Conservation (phyloP, 805 yeast genomes). For the Cyberlindnera xylosilytica region DNA sequence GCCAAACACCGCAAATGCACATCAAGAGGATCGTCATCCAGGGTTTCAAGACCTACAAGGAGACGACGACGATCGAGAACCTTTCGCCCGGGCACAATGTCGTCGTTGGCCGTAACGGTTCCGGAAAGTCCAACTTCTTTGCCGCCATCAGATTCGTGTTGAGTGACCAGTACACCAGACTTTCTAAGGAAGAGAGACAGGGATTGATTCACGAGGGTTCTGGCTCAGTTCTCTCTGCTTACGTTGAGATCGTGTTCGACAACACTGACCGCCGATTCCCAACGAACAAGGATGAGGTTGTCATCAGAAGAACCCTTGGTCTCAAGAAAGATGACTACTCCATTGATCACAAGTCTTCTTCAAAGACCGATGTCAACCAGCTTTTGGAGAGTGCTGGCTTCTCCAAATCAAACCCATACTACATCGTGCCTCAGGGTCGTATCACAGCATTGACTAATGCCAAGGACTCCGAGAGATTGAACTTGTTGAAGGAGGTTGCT, state of each 20-base stretch:
- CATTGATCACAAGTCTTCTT: conserved; percentile 73
- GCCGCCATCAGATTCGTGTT: conserved; percentile 92
- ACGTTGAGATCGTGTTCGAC: conserved; percentile 86
- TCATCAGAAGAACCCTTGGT: conserved; percentile 87
- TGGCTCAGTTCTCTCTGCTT: conserved; percentile 87
- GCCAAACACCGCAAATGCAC: conserved; percentile 35
- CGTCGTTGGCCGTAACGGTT: conserved; percentile 90
- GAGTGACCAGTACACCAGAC: conserved; percentile 83
- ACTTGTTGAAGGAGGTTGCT: conserved; percentile 83
- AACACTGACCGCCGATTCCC: conserved; percentile 70
- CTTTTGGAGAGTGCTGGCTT: conserved; percentile 90
- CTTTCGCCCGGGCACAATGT: conserved; percentile 84
- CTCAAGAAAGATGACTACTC: conserved; percentile 89
- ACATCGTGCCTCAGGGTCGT: conserved; percentile 95
- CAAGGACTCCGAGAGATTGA: conserved; percentile 76
- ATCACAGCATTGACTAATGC: conserved; percentile 88
- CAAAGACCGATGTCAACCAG: conserved; percentile 77
- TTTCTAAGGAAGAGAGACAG: conserved; percentile 82
- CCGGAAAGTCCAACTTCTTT: conserved; percentile 94
- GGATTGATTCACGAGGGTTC: conserved; percentile 88
- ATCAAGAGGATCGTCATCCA: conserved; percentile 65
- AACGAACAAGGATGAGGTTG: conserved; percentile 56
- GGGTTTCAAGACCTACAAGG: conserved; percentile 91
- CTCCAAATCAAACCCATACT: conserved; percentile 85
- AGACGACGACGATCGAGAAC: conserved; percentile 71